These are phyloP conservation scores for Xylariaceae sp. DNA, from an alignment of 2,329 filamentous ascomycete species.

Conservation along the genomic window DNA sequence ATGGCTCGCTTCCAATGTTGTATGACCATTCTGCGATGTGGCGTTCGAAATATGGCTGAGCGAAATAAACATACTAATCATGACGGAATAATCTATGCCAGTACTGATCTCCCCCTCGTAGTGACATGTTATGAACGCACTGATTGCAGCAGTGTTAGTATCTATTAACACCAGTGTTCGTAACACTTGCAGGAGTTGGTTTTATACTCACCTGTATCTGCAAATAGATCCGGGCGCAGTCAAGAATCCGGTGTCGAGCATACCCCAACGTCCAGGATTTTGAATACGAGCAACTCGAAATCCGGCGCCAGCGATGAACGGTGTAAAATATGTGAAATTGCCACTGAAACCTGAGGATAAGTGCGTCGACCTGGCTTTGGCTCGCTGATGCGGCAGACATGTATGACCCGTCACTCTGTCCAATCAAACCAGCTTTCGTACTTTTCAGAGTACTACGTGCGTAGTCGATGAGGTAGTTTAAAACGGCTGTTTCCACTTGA, in stretches of 20 bases:
- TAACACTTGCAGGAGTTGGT: too few relatives aligned
- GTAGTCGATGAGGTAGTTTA: slow-evolving; percentile 26
- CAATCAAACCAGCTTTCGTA: slow-evolving; percentile 27
- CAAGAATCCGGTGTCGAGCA: slow-evolving; percentile 25
- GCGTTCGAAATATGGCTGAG: slow-evolving; percentile 23
- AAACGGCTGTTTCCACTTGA: slow-evolving; percentile 29
- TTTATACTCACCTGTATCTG: too few relatives aligned
- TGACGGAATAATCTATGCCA: too few relatives aligned
- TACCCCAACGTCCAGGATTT: slow-evolving; percentile 25
- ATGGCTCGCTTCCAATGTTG: slow-evolving; percentile 26
- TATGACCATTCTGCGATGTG: slow-evolving; percentile 28
- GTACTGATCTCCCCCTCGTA: too few relatives aligned
- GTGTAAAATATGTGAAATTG: slow-evolving; percentile 24
- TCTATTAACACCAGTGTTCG: too few relatives aligned
- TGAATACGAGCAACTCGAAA: slow-evolving; percentile 25
- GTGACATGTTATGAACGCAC: too few relatives aligned
- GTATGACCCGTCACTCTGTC: slow-evolving; percentile 31
- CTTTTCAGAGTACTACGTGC: slow-evolving; percentile 19
- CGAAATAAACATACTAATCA: slow-evolving; percentile 29
- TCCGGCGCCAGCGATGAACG: slow-evolving; percentile 26
- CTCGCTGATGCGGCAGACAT: slow-evolving; percentile 23
- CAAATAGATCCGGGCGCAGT: slow-evolving; percentile 25
- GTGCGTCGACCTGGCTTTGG: slow-evolving; percentile 21
- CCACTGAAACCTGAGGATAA: slow-evolving; percentile 28
- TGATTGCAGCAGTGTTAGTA: too few relatives aligned